phyloP scores from a whole-genome alignment of 2,329 filamentous ascomycete species.

The Chaetomium olivaceum region DNA sequence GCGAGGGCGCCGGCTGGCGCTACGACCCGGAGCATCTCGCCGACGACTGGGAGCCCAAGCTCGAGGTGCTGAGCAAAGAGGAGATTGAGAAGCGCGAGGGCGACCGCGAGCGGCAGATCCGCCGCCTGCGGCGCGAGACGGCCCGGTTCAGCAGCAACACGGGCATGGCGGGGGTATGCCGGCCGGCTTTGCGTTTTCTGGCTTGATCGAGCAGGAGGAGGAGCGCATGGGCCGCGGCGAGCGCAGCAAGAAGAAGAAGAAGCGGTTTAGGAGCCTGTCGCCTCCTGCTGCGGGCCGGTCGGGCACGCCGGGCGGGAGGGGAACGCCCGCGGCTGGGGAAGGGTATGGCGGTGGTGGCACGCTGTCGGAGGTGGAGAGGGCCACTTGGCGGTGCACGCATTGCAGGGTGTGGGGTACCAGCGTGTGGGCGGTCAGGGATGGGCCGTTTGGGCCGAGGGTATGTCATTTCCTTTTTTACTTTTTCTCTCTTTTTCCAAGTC shows the following conservation, averaged over 20 bases:
- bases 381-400: slow-evolving; percentile 83
- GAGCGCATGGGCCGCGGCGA: slow-evolving; percentile 90
- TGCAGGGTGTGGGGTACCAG: slow-evolving; percentile 85
- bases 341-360: slow-evolving; percentile 67
- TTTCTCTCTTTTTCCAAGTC: slow-evolving; percentile 9
- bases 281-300: slow-evolving; percentile 60
- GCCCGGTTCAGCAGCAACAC: slow-evolving; percentile 86
- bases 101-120: slow-evolving; percentile 87
- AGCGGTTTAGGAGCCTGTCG: slow-evolving; percentile 84
- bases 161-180: slow-evolving; percentile 78
- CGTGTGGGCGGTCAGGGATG: slow-evolving; percentile 94
- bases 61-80: slow-evolving; percentile 83
- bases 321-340: slow-evolving; percentile 73
- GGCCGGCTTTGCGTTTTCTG: slow-evolving; percentile 52
- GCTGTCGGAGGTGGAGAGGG: slow-evolving; percentile 74
- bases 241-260: slow-evolving; percentile 95
- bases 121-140: slow-evolving; percentile 84
- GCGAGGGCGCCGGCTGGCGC: slow-evolving; percentile 74
- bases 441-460: slow-evolving; percentile 80
- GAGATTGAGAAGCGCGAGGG: slow-evolving; percentile 97
- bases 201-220: slow-evolving; percentile 61
- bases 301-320: slow-evolving; percentile 68
- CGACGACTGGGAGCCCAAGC: slow-evolving; percentile 80
- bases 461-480: not conserved
- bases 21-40: slow-evolving; percentile 90